Base-by-base conservation (phyloP, 2,329 filamentous ascomycete species). In the Exophiala viscosa region DNA sequence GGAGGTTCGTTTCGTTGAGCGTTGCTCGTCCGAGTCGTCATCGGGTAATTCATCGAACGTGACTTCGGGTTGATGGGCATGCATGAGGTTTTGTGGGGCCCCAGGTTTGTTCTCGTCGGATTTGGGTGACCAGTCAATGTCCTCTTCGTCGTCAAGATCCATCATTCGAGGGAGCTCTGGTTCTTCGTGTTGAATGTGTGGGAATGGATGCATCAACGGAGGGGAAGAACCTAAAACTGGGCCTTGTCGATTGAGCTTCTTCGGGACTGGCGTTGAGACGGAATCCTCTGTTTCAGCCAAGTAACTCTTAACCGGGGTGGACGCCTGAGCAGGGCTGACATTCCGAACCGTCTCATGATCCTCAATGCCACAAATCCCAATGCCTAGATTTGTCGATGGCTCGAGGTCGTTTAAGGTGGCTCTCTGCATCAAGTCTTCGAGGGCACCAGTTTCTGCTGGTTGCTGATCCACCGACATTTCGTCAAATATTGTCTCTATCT, bases 401-500 rank as follows among this genome's bases (percentile, higher is more conserved):
- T 36, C 46, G 39, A 48, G 36, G 28, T 61, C 54, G 17, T 54
- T 38, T 32, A 61, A 35, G 3, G 57, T 58, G 6, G 53, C 54
- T 15, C 52, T 45, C 43, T 60, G 56, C 59, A 61, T 61, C 39
- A 61, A 40, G 28, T 54, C 46, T 39, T 61, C 57, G 13, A 61
- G 18, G 28, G 32, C 31, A 17, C 48, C 20, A 13, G 47, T 46
- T 35, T 44, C 20, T 1, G n/a, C 34, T 13, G 43, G 34, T 32
- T 48, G 51, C 43, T 52, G 51, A 18, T 55, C 52, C 36, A 48
- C 28, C 31, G 51, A 41, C 15, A 45, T 76, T 62, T 81, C 79
- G 65, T 83, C 79, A 65, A 85, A 85, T 61, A 85, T 82, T 9
- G 79, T 82, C 61, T 85, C 80, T 52, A 85, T 83, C 44, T 77